A percentile compares a stretch with the other conserved stretches of the same genome.
phyloP scores from a whole-genome alignment of 441 rosid genomes.

The Raphanus hybrid region DNA sequence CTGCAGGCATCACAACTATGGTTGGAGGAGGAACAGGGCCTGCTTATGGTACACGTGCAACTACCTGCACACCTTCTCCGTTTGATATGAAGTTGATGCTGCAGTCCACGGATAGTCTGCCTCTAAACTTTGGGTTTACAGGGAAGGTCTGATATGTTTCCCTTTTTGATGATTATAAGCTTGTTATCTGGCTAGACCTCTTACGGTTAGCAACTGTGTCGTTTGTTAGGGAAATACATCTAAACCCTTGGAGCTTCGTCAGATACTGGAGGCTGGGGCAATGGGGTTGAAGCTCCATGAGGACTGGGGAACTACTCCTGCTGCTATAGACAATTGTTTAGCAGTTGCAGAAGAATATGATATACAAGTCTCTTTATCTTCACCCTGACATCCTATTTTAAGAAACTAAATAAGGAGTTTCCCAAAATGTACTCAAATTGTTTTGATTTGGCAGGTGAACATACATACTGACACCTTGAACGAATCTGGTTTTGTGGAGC shows the following conservation, averaged over 20 bases:
- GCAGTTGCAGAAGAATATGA: conserved; percentile 77
- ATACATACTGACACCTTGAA: conserved; percentile 96
- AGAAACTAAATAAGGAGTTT: conserved; percentile 4
- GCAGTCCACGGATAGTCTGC: conserved; percentile 91
- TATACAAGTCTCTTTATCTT: conserved; percentile 62
- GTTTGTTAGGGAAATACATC: conserved; percentile 72
- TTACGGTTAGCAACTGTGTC: conserved; percentile 24
- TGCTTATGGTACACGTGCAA: conserved; percentile 92
- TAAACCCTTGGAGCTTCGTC: conserved; percentile 75
- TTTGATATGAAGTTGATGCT: conserved; percentile 88
- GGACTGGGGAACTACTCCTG: conserved; percentile 98
- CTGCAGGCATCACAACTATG: conserved; percentile 80
- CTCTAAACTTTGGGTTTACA: conserved; percentile 95
- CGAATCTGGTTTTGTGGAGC: conserved; percentile 96
- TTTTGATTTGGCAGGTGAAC: conserved; percentile 68
- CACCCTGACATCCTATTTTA: conserved; percentile 8
- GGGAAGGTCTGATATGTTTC: conserved; percentile 69
- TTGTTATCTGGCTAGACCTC: conserved; percentile 5
- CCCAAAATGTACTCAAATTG: conserved; percentile 12
- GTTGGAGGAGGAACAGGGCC: conserved; percentile 99
- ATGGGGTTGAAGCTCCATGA: conserved; percentile 98
- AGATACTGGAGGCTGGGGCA: conserved; percentile 88
- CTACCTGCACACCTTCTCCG: conserved; percentile 92
- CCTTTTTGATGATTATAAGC: conserved; percentile 10
- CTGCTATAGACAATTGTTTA: conserved; percentile 92